Conservation (phyloP, 1,284 basidiomycete genomes). For the Ganoderma boninense region DNA sequence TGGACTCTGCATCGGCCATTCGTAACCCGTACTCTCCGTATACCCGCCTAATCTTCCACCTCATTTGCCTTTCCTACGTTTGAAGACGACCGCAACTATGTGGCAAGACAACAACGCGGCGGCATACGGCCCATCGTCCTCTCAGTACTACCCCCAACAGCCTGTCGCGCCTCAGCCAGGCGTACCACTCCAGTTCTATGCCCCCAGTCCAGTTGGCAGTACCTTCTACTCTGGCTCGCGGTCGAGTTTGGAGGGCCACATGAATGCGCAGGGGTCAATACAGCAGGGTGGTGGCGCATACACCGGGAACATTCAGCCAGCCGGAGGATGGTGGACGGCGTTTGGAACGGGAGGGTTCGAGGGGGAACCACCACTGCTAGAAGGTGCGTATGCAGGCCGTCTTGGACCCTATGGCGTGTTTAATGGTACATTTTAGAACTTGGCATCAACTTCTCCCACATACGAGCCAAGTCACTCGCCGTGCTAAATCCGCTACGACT, state of each 20-base stretch:
- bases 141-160: slow-evolving; percentile 63
- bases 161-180: slow-evolving; percentile 52
- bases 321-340: slow-evolving; percentile 91
- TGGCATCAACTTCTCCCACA: slow-evolving; percentile 97
- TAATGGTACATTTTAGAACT: slow-evolving; percentile 71
- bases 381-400: slow-evolving; percentile 64
- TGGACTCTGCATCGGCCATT: slow-evolving; percentile 16
- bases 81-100: slow-evolving; percentile 50
- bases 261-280: slow-evolving; percentile 66
- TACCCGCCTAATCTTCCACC: not conserved
- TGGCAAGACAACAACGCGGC: slow-evolving; percentile 69
- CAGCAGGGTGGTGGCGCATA: slow-evolving; percentile 53
- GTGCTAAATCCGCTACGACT: slow-evolving; percentile 92
- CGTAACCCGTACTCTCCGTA: slow-evolving; percentile 14
- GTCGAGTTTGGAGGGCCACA: slow-evolving; percentile 76
- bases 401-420: not conserved
- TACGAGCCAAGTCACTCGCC: slow-evolving; percentile 92
- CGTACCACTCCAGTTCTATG: slow-evolving; percentile 80
- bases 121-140: slow-evolving; percentile 62
- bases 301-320: slow-evolving; percentile 76
- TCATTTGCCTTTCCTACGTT: slow-evolving; percentile 10
- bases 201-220: slow-evolving; percentile 57
- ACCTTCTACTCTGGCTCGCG: slow-evolving; percentile 74
- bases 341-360: slow-evolving; percentile 97
- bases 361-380: slow-evolving; percentile 90